Percentiles rank a stretch among this genome's conserved stretches.
phyloP scores from a whole-genome alignment of 108 stramenopile species.

The Cyclotella choctawhatcheeana region DNA sequence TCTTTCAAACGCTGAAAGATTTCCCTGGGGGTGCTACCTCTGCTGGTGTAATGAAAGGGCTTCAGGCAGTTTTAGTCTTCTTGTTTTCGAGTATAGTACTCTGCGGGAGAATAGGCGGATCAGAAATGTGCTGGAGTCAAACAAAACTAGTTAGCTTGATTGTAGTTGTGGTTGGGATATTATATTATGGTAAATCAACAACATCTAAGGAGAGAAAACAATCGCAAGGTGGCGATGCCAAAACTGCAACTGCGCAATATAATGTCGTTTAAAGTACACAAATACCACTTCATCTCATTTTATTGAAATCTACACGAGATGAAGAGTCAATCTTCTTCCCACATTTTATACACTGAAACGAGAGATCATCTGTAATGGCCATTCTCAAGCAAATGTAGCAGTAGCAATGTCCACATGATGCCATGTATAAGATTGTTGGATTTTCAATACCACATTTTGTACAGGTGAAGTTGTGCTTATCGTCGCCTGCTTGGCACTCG shows the following conservation, averaged over 20 bases:
- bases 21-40: slow-evolving; percentile 77
- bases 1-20: slow-evolving; percentile 69
- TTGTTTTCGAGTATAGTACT: slow-evolving; percentile 59
- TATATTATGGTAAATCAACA: slow-evolving; percentile 39
- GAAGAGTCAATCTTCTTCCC: slow-evolving; percentile 18
- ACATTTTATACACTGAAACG: slow-evolving; percentile 41
- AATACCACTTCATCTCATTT: too few relatives aligned
- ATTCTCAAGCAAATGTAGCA: slow-evolving; percentile 50
- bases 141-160: slow-evolving; percentile 63
- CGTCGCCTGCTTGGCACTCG: neutral
- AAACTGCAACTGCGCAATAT: neutral
- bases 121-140: slow-evolving; percentile 76
- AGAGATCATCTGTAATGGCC: slow-evolving; percentile 50
- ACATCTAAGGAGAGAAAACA: slow-evolving; percentile 8
- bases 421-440: slow-evolving; percentile 49
- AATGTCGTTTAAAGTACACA: neutral
- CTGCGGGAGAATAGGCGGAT: slow-evolving; percentile 68
- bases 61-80: slow-evolving; percentile 86
- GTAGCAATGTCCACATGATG: slow-evolving; percentile 51
- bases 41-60: slow-evolving; percentile 86
- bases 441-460: slow-evolving; percentile 36
- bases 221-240: neutral
- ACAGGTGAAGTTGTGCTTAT: slow-evolving; percentile 23
- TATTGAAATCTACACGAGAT: slow-evolving; percentile 7
- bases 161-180: slow-evolving; percentile 64